Base-by-base conservation (phyloP, 352 stramenopile species). In the Globisporangium spiculum region DNA sequence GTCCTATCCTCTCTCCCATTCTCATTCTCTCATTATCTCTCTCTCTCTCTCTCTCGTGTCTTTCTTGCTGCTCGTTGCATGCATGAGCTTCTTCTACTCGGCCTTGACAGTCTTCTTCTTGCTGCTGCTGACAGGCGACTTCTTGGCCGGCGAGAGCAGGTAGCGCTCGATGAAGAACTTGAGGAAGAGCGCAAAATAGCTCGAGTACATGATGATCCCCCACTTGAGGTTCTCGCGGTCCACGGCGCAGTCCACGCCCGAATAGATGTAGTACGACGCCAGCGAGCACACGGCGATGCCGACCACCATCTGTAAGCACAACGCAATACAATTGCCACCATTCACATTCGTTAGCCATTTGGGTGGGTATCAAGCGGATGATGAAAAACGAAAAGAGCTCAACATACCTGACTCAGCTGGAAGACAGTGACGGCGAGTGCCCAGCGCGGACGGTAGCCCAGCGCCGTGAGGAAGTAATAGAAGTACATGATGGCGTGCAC, bases 401-500 rank as follows among this genome's bases (percentile, higher is more conserved):
- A 53, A 74, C 91, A 53, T 76, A 97, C 96, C 78, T 98, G 94
- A 27, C 80, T 91, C 54, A 98, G 87, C 75, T 98, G 94, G 64
- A 88, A 83, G 57, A 98, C 81, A 10, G 93, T 98, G 66, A 98
- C 87, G 27, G 90, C 85, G 64, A 82, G 80, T 4, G 86, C 84
- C 81, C 86, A 94, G 41, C 75, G 81, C 32, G 87, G 87, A 60
- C 86, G 88, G 74, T 84, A 93, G 67, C 84, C 83, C 60, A 94
- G 72, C 24, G 92, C 92, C 59, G 84, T 91, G 62, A 98, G 84
- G 67, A 94, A 97, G 77, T 98, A 98, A 86, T 98, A 98, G 57
- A 94, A 96, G 81, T 99, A 99, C 97, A 99, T 99, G 73, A 98
- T 81, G 32, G 93, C 91, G 77, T 99, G 97, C 55, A 99, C 97